Evolutionary conservation across 352 stramenopile genomes (phyloP), one percentile per base, ranked within the genome.

Genomic region (Chrysophaeum taylorii): DNA sequence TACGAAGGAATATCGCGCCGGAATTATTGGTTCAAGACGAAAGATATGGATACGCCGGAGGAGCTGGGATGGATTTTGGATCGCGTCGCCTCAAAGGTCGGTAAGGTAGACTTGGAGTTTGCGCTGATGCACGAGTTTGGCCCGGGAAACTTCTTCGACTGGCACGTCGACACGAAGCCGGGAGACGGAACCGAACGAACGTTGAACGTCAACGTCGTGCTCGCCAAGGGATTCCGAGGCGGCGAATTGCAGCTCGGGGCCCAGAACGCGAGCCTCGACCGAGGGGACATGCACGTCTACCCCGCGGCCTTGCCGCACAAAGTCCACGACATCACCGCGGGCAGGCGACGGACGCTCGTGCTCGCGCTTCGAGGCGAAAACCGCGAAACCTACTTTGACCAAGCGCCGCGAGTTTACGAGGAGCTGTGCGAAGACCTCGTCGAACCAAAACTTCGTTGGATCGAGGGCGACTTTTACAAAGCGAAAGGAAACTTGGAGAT

Each of bases 101-200:
- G 41, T n/a, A 36, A 66, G 35, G 4, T 18, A 2, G 33, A 45
- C 57, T 9, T 66, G 16, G 57, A 66, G 5, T 66, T 66, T 23
- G 57, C 27, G 5, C 36, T 66, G 2, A 41, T 66, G 64, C 64
- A 70, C 64, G 64, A 70, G 64, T 70, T 70, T 39, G 2, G 29
- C 12, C 37, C 4, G 4, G 45, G 64, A 1, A 5, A 4, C 36
- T 70, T 70, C 39, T 70, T 70, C 39, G 64, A 70, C 39, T 70
- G 64, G 64, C 64, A 70, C 64, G 64, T 70, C 29, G 64, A 70
- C 64, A 33, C 64, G 50, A 41, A 60, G 16, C 64, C 64, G 12
- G 50, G 35, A 9, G 64, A 70, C 39, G 64, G 38, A 2, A 70
- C 15, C 23, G 1, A 2, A 7, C 36, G 64, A 18, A 70, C 64